Conservation (phyloP, 306 rosid genomes). For the Ziziphus jujuba region DNA sequence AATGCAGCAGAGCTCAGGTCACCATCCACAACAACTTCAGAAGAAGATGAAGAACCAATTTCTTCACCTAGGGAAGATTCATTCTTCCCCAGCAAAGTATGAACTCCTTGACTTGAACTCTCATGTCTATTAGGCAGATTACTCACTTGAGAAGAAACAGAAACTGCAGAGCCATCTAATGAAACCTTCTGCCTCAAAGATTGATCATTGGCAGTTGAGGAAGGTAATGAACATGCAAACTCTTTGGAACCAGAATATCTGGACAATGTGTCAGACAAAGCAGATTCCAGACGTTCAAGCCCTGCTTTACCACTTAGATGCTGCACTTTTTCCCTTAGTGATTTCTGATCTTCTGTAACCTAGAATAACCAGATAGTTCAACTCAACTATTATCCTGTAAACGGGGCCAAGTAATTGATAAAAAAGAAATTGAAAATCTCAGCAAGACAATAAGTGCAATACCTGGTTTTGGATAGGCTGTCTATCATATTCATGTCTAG, state of each 20-base stretch:
- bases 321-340: constrained; percentile 74
- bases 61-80: constrained; percentile 21
- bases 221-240: constrained; percentile 41
- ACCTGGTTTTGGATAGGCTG: constrained; percentile 86
- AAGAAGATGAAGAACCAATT: constrained; percentile 28
- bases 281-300: constrained; percentile 72
- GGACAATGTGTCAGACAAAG: constrained; percentile 73
- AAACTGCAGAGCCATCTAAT: constrained; percentile 26
- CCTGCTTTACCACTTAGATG: constrained; percentile 87
- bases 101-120: constrained; percentile 48
- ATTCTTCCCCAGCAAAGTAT: constrained; percentile 60
- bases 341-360: constrained; percentile 72
- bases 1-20: constrained; percentile 34
- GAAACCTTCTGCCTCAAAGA: constrained; percentile 41
- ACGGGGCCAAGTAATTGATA: no score
- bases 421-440: no score
- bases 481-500: constrained; percentile 57
- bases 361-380: constrained; percentile 28
- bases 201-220: constrained; percentile 22
- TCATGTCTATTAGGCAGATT: constrained; percentile 24
- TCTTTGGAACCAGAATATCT: constrained; percentile 49
- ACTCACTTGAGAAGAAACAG: constrained; percentile 42
- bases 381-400: not conserved
- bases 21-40: constrained; percentile 15
- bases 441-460: not conserved